phyloP scores from a whole-genome alignment of 163 green algal genomes.

The Volvox carteri region DNA sequence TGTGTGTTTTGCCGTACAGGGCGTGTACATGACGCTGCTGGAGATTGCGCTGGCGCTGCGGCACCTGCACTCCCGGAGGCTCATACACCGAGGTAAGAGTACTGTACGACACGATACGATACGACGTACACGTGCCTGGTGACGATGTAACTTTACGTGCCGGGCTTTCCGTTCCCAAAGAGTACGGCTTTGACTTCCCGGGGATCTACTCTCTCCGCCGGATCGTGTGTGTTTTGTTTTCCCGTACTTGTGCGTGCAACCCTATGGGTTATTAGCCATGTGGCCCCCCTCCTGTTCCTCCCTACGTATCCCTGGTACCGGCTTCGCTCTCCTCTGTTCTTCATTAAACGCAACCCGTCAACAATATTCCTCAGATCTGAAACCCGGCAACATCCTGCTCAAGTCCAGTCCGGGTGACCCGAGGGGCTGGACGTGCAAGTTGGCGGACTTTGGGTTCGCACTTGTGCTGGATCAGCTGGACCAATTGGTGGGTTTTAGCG shows the following conservation, averaged over 20 bases:
- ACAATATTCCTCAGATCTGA: constrained; percentile 39
- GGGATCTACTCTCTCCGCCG: too few species aligned
- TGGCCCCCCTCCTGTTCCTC: not conserved
- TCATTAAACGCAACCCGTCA: too few species aligned
- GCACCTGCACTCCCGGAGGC: constrained; percentile 29
- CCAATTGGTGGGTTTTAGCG: not conserved
- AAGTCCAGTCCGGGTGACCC: constrained; percentile 38
- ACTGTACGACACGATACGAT: too few species aligned
- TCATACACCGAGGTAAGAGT: constrained; percentile 20
- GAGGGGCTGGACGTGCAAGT: constrained; percentile 48
- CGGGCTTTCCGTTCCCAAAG: too few species aligned
- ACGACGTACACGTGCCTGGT: too few species aligned
- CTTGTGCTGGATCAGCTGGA: constrained; percentile 32
- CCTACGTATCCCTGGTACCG: not conserved
- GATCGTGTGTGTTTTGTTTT: too few species aligned
- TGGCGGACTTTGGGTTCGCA: constrained; percentile 46
- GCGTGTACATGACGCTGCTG: constrained; percentile 48
- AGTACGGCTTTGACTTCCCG: too few species aligned
- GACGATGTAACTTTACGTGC: too few species aligned
- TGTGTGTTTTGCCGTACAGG: constrained; percentile 8
- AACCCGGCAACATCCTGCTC: constrained; percentile 59
- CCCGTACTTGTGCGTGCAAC: too few species aligned
- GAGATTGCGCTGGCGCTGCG: constrained; percentile 40
- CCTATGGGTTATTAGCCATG: too few species aligned
- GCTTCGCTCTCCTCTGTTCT: too few species aligned